Evolutionary conservation across 345 rosid genomes (phyloP).

Genomic region (Excoecaria agallocha): DNA sequence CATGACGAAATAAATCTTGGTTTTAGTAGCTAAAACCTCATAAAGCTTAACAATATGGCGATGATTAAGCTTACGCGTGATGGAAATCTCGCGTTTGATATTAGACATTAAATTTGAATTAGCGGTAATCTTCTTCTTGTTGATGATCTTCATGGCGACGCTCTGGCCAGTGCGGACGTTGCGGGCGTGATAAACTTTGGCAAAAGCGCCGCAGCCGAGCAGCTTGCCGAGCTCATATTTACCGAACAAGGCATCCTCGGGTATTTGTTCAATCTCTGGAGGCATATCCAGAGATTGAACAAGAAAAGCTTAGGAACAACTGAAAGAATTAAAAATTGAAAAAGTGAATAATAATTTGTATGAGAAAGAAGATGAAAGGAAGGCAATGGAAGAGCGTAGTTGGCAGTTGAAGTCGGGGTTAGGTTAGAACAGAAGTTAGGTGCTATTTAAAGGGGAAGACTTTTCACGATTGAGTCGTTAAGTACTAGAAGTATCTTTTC

Average conservation of each 20-base stretch:
- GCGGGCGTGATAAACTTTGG: constrained; percentile 84
- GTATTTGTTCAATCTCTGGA: constrained; percentile 59
- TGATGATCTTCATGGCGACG: constrained; percentile 83
- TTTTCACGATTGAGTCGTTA: background rate
- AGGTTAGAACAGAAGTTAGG: background rate
- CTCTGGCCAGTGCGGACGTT: constrained; percentile 62
- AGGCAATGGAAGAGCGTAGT: background rate
- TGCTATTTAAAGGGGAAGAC: background rate
- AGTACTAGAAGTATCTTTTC: background rate
- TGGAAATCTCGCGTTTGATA: constrained; percentile 92
- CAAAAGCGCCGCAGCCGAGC: constrained; percentile 94
- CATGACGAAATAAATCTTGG: constrained; percentile 78
- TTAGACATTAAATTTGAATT: constrained; percentile 45
- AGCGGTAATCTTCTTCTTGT: constrained; percentile 60
- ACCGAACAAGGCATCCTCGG: constrained; percentile 54
- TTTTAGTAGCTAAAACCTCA: constrained; percentile 80
- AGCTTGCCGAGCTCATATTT: constrained; percentile 87
- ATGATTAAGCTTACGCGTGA: constrained; percentile 73
- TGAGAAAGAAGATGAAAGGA: background rate
- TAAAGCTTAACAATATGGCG: constrained; percentile 62
- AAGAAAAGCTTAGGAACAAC: background rate
- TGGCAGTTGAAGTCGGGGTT: background rate
- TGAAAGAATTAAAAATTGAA: background rate
- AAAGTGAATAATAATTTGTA: background rate
- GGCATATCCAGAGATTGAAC: constrained; percentile 67